phyloP scores from a whole-genome alignment of 2,329 filamentous ascomycete genomes.

The Cladosporium sp. region DNA sequence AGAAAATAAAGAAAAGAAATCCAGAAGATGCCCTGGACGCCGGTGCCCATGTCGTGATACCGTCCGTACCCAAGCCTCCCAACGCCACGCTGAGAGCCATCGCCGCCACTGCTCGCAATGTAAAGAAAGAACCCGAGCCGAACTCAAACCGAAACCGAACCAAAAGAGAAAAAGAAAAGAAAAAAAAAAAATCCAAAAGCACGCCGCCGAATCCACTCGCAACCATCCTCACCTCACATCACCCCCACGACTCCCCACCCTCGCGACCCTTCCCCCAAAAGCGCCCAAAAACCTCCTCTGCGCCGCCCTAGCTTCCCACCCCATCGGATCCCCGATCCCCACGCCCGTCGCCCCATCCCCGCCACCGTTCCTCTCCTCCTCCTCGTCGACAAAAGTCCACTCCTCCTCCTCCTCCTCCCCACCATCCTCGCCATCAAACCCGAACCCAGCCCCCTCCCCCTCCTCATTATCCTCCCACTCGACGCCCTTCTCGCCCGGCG shows the following conservation, averaged over 20 bases:
- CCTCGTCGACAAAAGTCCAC: constrained; percentile 81
- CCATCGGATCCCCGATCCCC: not conserved
- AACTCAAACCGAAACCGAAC: no score
- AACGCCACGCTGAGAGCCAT: no score
- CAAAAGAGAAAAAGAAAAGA: no score
- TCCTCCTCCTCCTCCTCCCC: constrained; percentile 31
- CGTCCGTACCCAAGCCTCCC: no score
- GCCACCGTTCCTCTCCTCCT: constrained; percentile 25
- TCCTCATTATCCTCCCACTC: constrained; percentile 20
- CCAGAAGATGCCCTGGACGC: no score
- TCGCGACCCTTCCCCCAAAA: not conserved
- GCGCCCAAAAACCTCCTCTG: constrained; percentile 6
- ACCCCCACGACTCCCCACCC: not conserved
- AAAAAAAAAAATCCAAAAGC: no score
- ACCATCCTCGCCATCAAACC: constrained; percentile 10
- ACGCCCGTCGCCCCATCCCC: constrained; percentile 30
- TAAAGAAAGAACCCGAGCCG: no score
- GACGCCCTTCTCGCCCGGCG: constrained; percentile 5
- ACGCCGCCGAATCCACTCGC: no score
- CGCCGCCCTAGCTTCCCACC: constrained; percentile 5
- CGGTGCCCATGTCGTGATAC: no score
- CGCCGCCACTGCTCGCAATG: no score
- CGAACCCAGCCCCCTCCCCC: constrained; percentile 27
- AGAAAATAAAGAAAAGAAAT: no score
- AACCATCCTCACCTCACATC: not conserved